Evolutionary conservation across 257 asterid genomes (phyloP).

Genomic region (Solanum piurae): DNA sequence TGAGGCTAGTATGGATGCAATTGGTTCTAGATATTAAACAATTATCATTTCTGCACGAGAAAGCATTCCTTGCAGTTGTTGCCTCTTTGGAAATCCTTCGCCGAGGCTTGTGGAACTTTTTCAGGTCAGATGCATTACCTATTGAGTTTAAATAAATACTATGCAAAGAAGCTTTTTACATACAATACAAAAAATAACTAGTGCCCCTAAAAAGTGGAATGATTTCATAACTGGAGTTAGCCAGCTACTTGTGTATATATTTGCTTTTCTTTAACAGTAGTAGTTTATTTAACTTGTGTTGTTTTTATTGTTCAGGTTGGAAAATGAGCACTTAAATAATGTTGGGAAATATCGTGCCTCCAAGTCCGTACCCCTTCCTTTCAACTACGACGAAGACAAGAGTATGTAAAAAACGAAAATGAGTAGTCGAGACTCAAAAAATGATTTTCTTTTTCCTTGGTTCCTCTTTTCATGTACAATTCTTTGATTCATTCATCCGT

Average conservation of each 20-base stretch:
- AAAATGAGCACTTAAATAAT: slow-evolving; percentile 77
- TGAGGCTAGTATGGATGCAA: slow-evolving; percentile 92
- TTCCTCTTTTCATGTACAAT: background rate
- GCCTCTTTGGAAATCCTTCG: slow-evolving; percentile 79
- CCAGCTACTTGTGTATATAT: too few species aligned
- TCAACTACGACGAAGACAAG: slow-evolving; percentile 56
- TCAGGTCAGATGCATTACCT: slow-evolving; percentile 38
- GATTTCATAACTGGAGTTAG: too few species aligned
- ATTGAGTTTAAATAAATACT: background rate
- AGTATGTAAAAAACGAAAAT: background rate
- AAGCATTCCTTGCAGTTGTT: slow-evolving; percentile 41
- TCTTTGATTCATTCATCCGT: background rate
- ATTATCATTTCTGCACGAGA: slow-evolving; percentile 34
- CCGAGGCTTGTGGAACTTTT: slow-evolving; percentile 86
- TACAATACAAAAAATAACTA: background rate
- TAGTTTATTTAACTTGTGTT: background rate
- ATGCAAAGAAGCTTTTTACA: background rate
- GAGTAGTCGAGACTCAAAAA: background rate
- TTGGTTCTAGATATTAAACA: slow-evolving; percentile 45
- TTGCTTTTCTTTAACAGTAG: background rate
- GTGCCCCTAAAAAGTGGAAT: too few species aligned
- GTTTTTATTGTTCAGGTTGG: slow-evolving; percentile 36
- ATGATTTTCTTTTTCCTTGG: background rate
- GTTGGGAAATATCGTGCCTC: slow-evolving; percentile 66
- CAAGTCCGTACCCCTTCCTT: slow-evolving; percentile 71